A percentile compares a stretch with the other conserved stretches of the same genome.
These are phyloP conservation scores for Solanum chacoense DNA, from an alignment of 305 asterid genomes.

Conservation along the genomic window DNA sequence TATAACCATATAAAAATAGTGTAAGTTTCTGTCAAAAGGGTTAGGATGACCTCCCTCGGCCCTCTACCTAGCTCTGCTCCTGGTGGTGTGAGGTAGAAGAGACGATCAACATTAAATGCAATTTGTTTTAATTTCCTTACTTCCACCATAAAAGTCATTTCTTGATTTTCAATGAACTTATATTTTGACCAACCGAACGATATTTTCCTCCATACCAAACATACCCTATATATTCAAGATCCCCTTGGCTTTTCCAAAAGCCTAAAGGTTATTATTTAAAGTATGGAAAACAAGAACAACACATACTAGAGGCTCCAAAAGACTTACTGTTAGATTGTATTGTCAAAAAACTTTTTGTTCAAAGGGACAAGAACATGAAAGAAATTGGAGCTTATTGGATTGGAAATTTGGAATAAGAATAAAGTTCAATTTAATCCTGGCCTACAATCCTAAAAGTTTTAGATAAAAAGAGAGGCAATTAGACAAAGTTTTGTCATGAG, in stretches of 20 bases:
- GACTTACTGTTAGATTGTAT: conserved; percentile 1
- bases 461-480: background rate
- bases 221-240: background rate
- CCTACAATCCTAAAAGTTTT: background rate
- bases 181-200: background rate
- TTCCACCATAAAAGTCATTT: background rate
- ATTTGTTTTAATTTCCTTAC: background rate
- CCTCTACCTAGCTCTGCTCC: background rate
- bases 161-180: background rate
- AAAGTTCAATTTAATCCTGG: conserved; percentile 8
- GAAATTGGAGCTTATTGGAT: background rate
- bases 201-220: background rate
- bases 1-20: background rate
- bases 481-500: background rate
- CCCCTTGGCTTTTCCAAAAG: background rate
- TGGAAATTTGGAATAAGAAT: conserved; percentile 13
- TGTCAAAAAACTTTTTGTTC: background rate
- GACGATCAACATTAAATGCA: background rate
- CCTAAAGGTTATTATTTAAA: background rate
- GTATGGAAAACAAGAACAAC: background rate
- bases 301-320: conserved; percentile 2
- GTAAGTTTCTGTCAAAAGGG: background rate
- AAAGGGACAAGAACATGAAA: background rate
- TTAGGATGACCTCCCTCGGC: background rate
- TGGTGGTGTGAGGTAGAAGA: background rate